Conservation (phyloP, 2,329 filamentous ascomycete species). For the Endoconidiophora polonica region DNA sequence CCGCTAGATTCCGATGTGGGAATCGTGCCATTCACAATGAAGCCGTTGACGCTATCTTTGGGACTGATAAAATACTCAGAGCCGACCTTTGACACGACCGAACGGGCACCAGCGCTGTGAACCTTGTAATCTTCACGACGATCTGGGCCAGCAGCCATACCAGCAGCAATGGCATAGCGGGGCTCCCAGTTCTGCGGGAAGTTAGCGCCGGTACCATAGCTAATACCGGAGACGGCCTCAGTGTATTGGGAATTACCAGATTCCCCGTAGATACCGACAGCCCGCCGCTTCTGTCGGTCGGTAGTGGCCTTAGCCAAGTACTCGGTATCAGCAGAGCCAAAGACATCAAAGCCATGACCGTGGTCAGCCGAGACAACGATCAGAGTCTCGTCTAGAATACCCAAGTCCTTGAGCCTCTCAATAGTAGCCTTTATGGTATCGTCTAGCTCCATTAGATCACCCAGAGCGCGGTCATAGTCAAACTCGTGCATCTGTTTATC, state of each 20-base stretch:
- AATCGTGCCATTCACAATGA: slow-evolving; percentile 61
- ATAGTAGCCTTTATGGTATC: slow-evolving; percentile 66
- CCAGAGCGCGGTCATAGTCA: slow-evolving; percentile 73
- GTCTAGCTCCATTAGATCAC: slow-evolving; percentile 71
- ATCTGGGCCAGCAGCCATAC: slow-evolving; percentile 56
- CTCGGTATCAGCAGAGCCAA: slow-evolving; percentile 63
- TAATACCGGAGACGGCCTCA: slow-evolving; percentile 36
- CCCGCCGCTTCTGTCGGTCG: slow-evolving; percentile 57
- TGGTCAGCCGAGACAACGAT: slow-evolving; percentile 75
- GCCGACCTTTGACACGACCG: slow-evolving; percentile 37
- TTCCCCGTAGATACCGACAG: slow-evolving; percentile 55
- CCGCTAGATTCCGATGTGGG: slow-evolving; percentile 46
- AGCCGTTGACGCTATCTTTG: slow-evolving; percentile 46
- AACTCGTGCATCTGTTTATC: slow-evolving; percentile 82
- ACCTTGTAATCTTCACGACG: slow-evolving; percentile 61
- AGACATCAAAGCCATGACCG: slow-evolving; percentile 80
- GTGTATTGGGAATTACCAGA: slow-evolving; percentile 66
- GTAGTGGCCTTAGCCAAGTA: slow-evolving; percentile 50
- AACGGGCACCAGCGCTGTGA: slow-evolving; percentile 46
- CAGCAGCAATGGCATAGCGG: slow-evolving; percentile 62
- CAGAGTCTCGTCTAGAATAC: slow-evolving; percentile 57
- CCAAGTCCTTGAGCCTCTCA: slow-evolving; percentile 47
- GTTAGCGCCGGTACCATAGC: slow-evolving; percentile 55
- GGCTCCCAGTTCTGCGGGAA: slow-evolving; percentile 79
- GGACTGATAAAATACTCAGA: slow-evolving; percentile 51